Base-by-base conservation (phyloP, 1,139 yeast species). In the Yamadazyma songkhlaensis region DNA sequence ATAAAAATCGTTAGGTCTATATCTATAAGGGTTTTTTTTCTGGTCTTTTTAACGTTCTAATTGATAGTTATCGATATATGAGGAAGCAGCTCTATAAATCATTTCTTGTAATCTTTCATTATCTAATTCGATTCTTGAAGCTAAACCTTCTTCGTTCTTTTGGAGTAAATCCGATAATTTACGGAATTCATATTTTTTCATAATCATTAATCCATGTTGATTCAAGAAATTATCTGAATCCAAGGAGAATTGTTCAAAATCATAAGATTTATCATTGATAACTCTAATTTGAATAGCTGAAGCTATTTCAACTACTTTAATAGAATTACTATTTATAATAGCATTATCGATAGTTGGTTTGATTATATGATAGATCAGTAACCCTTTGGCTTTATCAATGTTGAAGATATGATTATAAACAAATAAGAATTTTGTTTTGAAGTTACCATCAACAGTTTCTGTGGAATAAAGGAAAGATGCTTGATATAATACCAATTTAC, bases 351-450 rank as follows among this genome's bases (percentile, higher is more conserved):
- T 52, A 5, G 67, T 62, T 2, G 56, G 52, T 38, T 64, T 64
- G 7, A 79, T 51, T 15, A 72, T 59, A 40, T 68, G 72, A 46
- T 69, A 78, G n/a, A 76, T 61, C 41, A 61, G 60, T 45, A 72
- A 60, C n/a, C 75, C 71, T 25, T 65, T 44, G 9, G 55, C 55
- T 13, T 67, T 68, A 35, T 60, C 57, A 33, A 50, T 44, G 25
- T 57, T 55, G 35, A 75, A 66, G 38, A 79, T 51, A 44, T 70
- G 60, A 41, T 65, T 61, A 51, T 76, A 62, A 12, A 84, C 54
- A 10, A 68, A 61, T 37, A 85, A 59, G 47, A 79, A 83, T 37
- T 81, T 72, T 9, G 70, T 50, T 38, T 73, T 79, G 41, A 77
- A 67, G 4, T 67, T 62, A 22, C 53, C 53, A 41, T 70, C 75